phyloP scores from a whole-genome alignment of 177 flowering plant species.

The Tripterygium wilfordii region DNA sequence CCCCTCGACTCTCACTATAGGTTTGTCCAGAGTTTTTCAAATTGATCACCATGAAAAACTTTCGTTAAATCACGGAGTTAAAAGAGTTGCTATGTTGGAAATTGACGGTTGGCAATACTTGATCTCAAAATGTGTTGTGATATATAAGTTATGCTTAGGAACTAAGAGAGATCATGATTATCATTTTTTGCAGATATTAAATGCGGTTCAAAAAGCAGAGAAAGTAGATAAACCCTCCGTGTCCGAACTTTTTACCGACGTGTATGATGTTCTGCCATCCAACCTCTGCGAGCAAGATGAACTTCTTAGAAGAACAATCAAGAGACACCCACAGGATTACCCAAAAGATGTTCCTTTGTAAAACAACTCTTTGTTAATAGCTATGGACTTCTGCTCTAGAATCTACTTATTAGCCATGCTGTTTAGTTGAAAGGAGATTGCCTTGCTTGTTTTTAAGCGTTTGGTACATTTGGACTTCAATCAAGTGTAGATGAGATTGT shows the following conservation, averaged over 20 bases:
- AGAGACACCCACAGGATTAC: slow-evolving; percentile 35
- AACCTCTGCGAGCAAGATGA: slow-evolving; percentile 38
- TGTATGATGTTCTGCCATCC: slow-evolving; percentile 35
- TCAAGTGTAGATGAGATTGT: too few species aligned
- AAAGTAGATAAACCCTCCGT: slow-evolving; percentile 34
- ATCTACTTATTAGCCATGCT: background rate
- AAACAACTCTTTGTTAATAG: background rate
- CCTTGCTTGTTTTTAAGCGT: too few species aligned
- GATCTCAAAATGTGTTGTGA: too few species aligned
- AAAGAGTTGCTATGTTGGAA: background rate
- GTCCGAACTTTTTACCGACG: slow-evolving; percentile 41
- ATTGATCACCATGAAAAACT: too few species aligned
- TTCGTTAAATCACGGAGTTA: too few species aligned
- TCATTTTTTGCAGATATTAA: slow-evolving; percentile 24
- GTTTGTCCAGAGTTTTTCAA: too few species aligned
- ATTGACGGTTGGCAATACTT: too few species aligned
- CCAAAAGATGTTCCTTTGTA: slow-evolving; percentile 32
- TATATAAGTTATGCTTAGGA: too few species aligned
- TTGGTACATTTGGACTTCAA: too few species aligned
- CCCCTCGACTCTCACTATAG: too few species aligned
- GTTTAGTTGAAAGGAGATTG: too few species aligned
- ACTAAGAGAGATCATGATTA: background rate
- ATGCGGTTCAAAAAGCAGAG: slow-evolving; percentile 48
- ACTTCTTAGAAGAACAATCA: slow-evolving; percentile 25
- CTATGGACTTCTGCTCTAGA: background rate